phyloP scores from a whole-genome alignment of 2,329 filamentous ascomycete species.

The Hypoxylon sp. region DNA sequence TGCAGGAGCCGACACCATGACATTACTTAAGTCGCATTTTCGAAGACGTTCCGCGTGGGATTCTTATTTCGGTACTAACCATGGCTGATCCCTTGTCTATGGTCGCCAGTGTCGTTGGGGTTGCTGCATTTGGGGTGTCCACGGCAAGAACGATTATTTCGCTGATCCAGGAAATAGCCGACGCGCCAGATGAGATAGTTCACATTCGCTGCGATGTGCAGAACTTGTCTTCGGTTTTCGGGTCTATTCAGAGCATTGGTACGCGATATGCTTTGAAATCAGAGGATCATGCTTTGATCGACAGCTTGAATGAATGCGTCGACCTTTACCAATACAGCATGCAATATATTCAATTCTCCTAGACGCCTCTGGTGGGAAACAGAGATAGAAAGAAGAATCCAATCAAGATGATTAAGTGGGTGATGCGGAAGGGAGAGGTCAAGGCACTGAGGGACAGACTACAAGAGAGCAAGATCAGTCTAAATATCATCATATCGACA shows the following conservation, averaged over 20 bases:
- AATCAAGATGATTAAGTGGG: conserved; percentile 15
- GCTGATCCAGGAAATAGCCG: conserved; percentile 15
- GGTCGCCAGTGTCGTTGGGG: conserved; percentile 11
- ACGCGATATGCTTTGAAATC: conserved; percentile 4
- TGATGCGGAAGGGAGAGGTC: conserved; percentile 17
- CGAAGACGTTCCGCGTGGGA: no score
- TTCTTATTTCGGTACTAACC: background rate
- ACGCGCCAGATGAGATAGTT: conserved; percentile 16
- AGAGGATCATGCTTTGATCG: conserved; percentile 1
- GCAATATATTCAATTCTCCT: conserved; percentile 11
- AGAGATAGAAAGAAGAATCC: conserved; percentile 8
- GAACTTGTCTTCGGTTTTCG: conserved; percentile 11
- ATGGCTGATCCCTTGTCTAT: conserved; percentile 21
- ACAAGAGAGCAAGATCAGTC: conserved; percentile 15
- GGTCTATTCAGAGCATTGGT: conserved; percentile 5
- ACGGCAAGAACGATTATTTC: conserved; percentile 15
- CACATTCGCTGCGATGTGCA: conserved; percentile 21
- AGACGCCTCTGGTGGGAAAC: conserved; percentile 4
- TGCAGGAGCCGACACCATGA: no score
- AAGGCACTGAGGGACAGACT: conserved; percentile 10
- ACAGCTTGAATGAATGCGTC: conserved; percentile 9
- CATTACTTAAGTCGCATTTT: no score
- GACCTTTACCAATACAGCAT: conserved; percentile 16
- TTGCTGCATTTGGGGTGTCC: conserved; percentile 12
- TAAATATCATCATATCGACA: conserved; percentile 21